A percentile compares a stretch with the other conserved stretches of the same genome.
Evolutionary conservation across 306 rosid species (phyloP).

Genomic region (Fragaria ananassa): DNA sequence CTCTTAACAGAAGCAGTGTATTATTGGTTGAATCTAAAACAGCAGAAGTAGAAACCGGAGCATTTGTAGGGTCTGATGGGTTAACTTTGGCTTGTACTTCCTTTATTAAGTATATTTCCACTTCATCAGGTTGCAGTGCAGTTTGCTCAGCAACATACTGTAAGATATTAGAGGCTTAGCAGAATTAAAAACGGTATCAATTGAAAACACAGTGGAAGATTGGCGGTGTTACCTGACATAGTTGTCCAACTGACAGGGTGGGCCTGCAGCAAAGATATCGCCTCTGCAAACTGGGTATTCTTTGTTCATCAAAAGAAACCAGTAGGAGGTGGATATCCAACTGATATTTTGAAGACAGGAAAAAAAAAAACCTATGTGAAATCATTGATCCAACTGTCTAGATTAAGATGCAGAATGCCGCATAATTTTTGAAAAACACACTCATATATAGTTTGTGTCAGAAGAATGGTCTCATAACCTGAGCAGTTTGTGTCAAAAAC

Average conservation of each 20-base stretch:
- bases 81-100: slow-evolving; percentile 31
- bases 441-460: slow-evolving; percentile 6
- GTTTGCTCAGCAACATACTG: slow-evolving; percentile 59
- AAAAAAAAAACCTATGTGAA: background rate
- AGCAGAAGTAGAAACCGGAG: background rate
- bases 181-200: background rate
- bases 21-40: slow-evolving; percentile 41
- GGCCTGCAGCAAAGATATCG: slow-evolving; percentile 63
- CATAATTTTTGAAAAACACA: background rate
- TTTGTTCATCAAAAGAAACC: slow-evolving; percentile 58
- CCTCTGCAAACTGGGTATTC: slow-evolving; percentile 45
- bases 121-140: slow-evolving; percentile 33
- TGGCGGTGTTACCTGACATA: slow-evolving; percentile 45
- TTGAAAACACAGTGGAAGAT: slow-evolving; percentile 23
- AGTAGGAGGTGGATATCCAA: slow-evolving; percentile 45
- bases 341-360: slow-evolving; percentile 31
- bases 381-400: slow-evolving; percentile 12
- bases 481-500: slow-evolving; percentile 7
- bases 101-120: slow-evolving; percentile 50
- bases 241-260: slow-evolving; percentile 41
- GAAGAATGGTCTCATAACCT: background rate
- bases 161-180: background rate
- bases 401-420: slow-evolving; percentile 8
- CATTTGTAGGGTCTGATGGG: slow-evolving; percentile 26
- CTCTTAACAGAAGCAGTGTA: slow-evolving; percentile 34